Base-by-base conservation (phyloP, 192 early-diverging fungal species). In the Borealophlyctis nickersoniae region DNA sequence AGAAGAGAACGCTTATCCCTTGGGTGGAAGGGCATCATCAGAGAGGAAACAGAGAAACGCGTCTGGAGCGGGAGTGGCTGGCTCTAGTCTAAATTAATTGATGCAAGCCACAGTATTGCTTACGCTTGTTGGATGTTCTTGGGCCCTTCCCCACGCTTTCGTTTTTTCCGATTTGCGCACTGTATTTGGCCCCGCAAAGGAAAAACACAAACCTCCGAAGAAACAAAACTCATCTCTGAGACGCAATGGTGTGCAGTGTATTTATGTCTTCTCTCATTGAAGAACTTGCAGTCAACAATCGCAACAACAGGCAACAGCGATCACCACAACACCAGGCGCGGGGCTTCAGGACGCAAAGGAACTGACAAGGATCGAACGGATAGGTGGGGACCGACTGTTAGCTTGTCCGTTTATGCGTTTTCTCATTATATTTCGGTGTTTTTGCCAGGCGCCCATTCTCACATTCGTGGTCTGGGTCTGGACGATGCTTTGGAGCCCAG, bases 381-480 rank as follows among this genome's bases (percentile, higher is more conserved):
- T 93, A 62, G 92, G 91, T 88, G 80, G 45, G 74, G 39, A 50
- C 49, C 32, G 32, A 0, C 9, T n/a, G n/a, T n/a, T n/a, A n/a
- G 23, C 39, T n/a, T 49, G 23, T 22, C 27, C 27, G 52, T 16
- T 56, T 51, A 36, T 31, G 2, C 36, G 13, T 4, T 19, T 45
- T 13, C 24, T 56, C 48, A 29, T 36, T n/a, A 45, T 22, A 19
- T 30, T 73, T 28, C 24, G 4, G 0, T 9, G 52, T 23, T 7
- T 26, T 63, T 28, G 2, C 19, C 76, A 94, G 94, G 95, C 56
- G 92, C 94, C 1, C 96, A 99, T 74, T 98, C 95, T 60, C 96
- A 99, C 54, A 98, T 99, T 70, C 89, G 91, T 63, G 96, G 96
- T 22, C 83, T 99, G 58, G 96, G 95, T 32, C 77, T 99, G 62